Evolutionary conservation across 805 yeast genomes (phyloP).

Genomic region (Danielozyma ontarioensis): DNA sequence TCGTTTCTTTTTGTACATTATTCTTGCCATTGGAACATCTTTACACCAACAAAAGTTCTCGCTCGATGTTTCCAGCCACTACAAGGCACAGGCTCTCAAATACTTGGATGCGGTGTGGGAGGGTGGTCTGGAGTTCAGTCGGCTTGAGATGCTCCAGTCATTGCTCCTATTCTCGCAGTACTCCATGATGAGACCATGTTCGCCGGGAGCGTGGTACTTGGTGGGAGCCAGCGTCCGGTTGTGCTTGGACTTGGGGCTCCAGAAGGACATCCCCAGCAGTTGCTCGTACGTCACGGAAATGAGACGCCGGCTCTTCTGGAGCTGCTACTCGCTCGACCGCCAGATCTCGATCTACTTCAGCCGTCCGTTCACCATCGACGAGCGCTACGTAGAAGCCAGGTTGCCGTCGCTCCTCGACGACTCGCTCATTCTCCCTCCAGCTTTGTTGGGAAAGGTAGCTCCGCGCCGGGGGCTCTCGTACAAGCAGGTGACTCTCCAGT

Average conservation of each 20-base stretch:
- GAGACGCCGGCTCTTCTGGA: constrained; percentile 8
- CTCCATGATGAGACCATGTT: constrained; percentile 13
- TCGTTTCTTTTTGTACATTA: constrained; percentile 9
- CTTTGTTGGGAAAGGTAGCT: neutral
- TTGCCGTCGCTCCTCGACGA: neutral
- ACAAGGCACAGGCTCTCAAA: constrained; percentile 7
- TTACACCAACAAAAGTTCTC: constrained; percentile 10
- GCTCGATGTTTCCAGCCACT: constrained; percentile 3
- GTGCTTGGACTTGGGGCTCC: constrained; percentile 12
- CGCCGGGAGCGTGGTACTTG: constrained; percentile 15
- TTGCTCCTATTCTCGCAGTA: constrained; percentile 11
- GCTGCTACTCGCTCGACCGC: constrained; percentile 6
- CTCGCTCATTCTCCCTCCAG: neutral
- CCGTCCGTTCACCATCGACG: constrained; percentile 6
- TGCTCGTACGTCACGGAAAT: constrained; percentile 4
- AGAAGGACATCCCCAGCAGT: constrained; percentile 2
- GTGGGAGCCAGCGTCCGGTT: constrained; percentile 10
- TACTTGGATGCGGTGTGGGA: constrained; percentile 9
- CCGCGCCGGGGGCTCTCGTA: neutral
- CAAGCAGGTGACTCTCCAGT: constrained; percentile 4
- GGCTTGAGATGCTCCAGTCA: constrained; percentile 11
- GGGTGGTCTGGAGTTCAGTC: constrained; percentile 3
- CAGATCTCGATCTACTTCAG: constrained; percentile 6
- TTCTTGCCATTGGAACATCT: constrained; percentile 12
- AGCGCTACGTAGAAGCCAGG: neutral